Evolutionary conservation across 2,329 filamentous ascomycete genomes (phyloP).

Genomic region (Chaetomiaceae sp.): DNA sequence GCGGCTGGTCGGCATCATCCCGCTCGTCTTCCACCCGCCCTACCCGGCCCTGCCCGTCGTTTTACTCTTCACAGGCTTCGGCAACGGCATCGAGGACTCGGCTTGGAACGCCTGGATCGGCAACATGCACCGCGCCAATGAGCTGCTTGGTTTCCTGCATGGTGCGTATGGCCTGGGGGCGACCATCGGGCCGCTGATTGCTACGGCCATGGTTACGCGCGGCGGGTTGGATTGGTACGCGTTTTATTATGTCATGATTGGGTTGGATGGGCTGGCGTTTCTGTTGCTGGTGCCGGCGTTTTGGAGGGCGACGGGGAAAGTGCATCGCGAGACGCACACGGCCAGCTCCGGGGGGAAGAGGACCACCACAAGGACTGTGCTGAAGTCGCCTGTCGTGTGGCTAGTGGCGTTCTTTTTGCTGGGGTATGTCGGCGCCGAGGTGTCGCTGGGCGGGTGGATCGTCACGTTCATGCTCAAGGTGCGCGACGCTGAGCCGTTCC

Average conservation of each 20-base stretch:
- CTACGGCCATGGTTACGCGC: slow-evolving; percentile 67
- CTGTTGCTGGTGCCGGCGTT: slow-evolving; percentile 51
- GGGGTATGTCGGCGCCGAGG: slow-evolving; percentile 74
- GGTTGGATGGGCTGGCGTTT: slow-evolving; percentile 46
- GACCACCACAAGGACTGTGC: slow-evolving; percentile 42
- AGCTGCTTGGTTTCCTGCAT: slow-evolving; percentile 69
- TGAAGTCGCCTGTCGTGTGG: slow-evolving; percentile 2
- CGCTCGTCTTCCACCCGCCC: slow-evolving; percentile 63
- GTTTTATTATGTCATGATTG: slow-evolving; percentile 74
- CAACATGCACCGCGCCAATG: slow-evolving; percentile 68
- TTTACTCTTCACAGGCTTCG: slow-evolving; percentile 63
- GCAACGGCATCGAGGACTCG: slow-evolving; percentile 63
- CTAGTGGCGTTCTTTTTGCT: slow-evolving; percentile 35
- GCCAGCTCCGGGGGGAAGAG: slow-evolving; percentile 34
- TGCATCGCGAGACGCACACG: slow-evolving; percentile 44
- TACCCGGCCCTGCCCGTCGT: slow-evolving; percentile 63
- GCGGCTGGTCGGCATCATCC: slow-evolving; percentile 61
- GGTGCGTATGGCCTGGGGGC: slow-evolving; percentile 69
- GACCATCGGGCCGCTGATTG: slow-evolving; percentile 63
- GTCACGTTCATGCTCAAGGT: slow-evolving; percentile 83
- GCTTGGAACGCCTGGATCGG: slow-evolving; percentile 61
- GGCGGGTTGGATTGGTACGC: slow-evolving; percentile 61
- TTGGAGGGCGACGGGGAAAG: slow-evolving; percentile 56
- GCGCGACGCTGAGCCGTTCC: slow-evolving; percentile 63
- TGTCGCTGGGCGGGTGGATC: slow-evolving; percentile 62